phyloP scores from a whole-genome alignment of 2,329 filamentous ascomycete genomes.

The Exophiala calicioides region DNA sequence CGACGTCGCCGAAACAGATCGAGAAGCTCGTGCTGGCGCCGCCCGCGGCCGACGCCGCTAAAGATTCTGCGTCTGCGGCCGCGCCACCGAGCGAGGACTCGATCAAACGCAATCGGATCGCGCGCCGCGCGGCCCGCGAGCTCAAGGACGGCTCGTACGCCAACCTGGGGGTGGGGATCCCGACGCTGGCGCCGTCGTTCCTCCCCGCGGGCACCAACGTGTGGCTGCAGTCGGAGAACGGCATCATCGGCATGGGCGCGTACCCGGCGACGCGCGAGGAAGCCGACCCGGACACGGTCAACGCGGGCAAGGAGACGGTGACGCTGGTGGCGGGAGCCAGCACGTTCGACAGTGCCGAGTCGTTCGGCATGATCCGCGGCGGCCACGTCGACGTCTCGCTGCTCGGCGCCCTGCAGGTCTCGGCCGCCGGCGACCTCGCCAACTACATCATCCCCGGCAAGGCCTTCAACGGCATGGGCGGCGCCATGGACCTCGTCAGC shows the following conservation, averaged over 20 bases:
- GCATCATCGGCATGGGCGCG: slow-evolving; percentile 77
- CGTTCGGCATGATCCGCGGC: slow-evolving; percentile 83
- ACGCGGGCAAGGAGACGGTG: slow-evolving; percentile 85
- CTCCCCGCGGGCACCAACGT: slow-evolving; percentile 68
- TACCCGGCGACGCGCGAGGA: slow-evolving; percentile 71
- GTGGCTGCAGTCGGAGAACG: slow-evolving; percentile 85
- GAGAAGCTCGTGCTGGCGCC: slow-evolving; percentile 58
- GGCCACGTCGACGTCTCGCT: slow-evolving; percentile 84
- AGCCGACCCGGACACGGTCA: slow-evolving; percentile 77
- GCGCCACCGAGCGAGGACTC: slow-evolving; percentile 49
- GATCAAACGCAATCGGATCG: slow-evolving; percentile 69
- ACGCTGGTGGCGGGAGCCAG: slow-evolving; percentile 75
- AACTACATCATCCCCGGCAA: slow-evolving; percentile 93
- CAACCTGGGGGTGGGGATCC: slow-evolving; percentile 79
- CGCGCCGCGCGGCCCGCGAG: slow-evolving; percentile 74
- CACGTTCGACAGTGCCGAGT: slow-evolving; percentile 77
- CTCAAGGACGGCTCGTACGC: slow-evolving; percentile 78
- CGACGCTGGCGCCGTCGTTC: slow-evolving; percentile 77
- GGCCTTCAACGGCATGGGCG: slow-evolving; percentile 81
- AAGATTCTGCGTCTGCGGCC: too few relatives aligned
- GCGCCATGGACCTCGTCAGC: slow-evolving; percentile 71
- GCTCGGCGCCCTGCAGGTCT: slow-evolving; percentile 78
- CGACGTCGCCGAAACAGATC: slow-evolving; percentile 69
- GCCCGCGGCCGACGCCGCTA: slow-evolving; percentile 40
- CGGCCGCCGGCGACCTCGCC: slow-evolving; percentile 74